Evolutionary conservation across 2,329 filamentous ascomycete genomes (phyloP), one percentile per base, ranked within the genome.

Genomic region (Arthrocladium fulminans): DNA sequence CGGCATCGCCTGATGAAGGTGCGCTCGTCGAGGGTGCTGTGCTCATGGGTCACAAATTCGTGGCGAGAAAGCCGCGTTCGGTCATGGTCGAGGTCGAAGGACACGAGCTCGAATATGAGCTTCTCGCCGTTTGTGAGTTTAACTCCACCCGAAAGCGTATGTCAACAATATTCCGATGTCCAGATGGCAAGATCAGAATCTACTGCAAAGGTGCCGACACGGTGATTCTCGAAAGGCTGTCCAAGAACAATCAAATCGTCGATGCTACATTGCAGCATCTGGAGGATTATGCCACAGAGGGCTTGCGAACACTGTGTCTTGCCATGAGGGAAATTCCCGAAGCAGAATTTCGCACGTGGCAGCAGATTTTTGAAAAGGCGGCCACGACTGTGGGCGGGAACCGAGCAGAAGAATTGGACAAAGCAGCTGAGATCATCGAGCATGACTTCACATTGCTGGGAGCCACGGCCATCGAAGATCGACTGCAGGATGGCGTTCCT

Each of bases 201-300:
- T 98, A 96, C 67, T 90, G 84, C 70, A 98, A 98, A 70, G 92
- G 92, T 59, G 92, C 92, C 39, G 92, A 98, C 65, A 98, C 92
- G 1, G 92, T 98, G 44, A 98, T 98, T 57, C 71, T 98, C 46
- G 94, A 98, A 65, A 84, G 94, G 17, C 74, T 98, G 12, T 81
- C 83, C 55, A 77, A 84, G 34, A 79, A 92, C 57, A 94, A 94
- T 60, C 84, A 86, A 1, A 85, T 87, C 54, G 85, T 94, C 2
- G 92, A 98, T 62, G 73, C 77, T n/a, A 98, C 92, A 1, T 72
- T 97, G 54, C 82, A 88, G 48, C 94, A 98, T 65, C 75, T 98
- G n/a, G 94, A 98, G 67, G 94, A 98, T 62, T 98, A 98, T 64
- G 92, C 92, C 5, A 94, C 90, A 0, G 92, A 98, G 59, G 94